Percentiles rank a stretch among this genome's conserved stretches.
These are phyloP conservation scores for Floccularia luteovirens DNA, from an alignment of 768 basidiomycete species.

Conservation along the genomic window DNA sequence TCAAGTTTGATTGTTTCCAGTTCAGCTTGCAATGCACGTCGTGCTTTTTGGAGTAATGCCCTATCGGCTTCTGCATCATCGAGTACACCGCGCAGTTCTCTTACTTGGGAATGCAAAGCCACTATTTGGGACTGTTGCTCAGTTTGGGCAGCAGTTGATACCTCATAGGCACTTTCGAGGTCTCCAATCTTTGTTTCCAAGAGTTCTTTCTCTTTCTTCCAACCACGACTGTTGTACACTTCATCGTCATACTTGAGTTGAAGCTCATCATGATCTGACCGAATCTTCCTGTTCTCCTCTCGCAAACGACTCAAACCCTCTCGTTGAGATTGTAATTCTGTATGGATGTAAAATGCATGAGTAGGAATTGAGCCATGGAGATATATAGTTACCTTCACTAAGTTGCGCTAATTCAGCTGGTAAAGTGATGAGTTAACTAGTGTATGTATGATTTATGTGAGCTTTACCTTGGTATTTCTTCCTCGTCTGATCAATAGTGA, in stretches of 20 bases:
- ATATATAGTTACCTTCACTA: slow-evolving; percentile 53
- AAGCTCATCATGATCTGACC: slow-evolving; percentile 70
- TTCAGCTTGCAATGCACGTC: slow-evolving; percentile 73
- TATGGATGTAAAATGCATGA: slow-evolving; percentile 4
- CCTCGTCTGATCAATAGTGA: slow-evolving; percentile 70
- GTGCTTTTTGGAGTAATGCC: slow-evolving; percentile 71
- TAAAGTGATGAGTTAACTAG: background rate
- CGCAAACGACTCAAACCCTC: slow-evolving; percentile 70
- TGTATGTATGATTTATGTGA: background rate
- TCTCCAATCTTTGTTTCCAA: slow-evolving; percentile 78
- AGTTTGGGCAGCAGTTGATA: slow-evolving; percentile 59
- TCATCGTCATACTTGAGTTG: slow-evolving; percentile 74
- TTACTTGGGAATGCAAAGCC: slow-evolving; percentile 77
- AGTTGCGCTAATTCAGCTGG: slow-evolving; percentile 71
- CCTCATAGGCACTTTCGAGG: slow-evolving; percentile 67
- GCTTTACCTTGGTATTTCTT: slow-evolving; percentile 77
- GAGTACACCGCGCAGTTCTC: slow-evolving; percentile 71
- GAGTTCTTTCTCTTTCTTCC: slow-evolving; percentile 86
- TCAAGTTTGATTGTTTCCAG: slow-evolving; percentile 77
- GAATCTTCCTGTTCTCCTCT: slow-evolving; percentile 73
- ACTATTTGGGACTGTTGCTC: slow-evolving; percentile 86
- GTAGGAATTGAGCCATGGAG: background rate
- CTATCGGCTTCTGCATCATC: slow-evolving; percentile 85
- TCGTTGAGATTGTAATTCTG: slow-evolving; percentile 73
- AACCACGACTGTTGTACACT: slow-evolving; percentile 66